A percentile compares a stretch with the other conserved stretches of the same genome.
Evolutionary conservation across 2,329 filamentous ascomycete species (phyloP).

Genomic region (Microdochium paspali): DNA sequence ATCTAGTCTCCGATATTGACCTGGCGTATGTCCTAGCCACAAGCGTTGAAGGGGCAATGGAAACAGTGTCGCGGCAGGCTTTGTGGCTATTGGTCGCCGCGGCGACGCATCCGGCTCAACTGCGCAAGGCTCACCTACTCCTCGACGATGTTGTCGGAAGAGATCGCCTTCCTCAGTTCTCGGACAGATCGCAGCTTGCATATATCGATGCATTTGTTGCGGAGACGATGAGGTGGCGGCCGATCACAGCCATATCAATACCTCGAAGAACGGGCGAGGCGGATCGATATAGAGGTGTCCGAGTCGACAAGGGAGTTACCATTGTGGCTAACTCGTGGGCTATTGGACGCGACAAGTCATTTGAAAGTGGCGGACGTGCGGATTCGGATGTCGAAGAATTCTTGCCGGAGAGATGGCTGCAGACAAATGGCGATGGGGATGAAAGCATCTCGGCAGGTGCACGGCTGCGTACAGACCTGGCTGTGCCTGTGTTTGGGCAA

Average conservation of each 20-base stretch:
- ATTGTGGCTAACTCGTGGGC: constrained; percentile 24
- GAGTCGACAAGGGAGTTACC: constrained; percentile 22
- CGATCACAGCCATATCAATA: constrained; percentile 14
- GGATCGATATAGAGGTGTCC: constrained; percentile 16
- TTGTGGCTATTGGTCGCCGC: constrained; percentile 11
- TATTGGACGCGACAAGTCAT: constrained; percentile 10
- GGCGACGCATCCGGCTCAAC: constrained; percentile 7
- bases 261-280: constrained; percentile 19
- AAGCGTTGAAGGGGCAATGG: constrained; percentile 12
- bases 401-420: constrained; percentile 1
- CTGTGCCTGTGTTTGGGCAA: constrained; percentile 20
- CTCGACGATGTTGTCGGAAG: constrained; percentile 22
- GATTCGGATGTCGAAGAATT: not conserved
- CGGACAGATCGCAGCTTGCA: constrained; percentile 19
- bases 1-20: constrained; percentile 4
- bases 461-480: not conserved
- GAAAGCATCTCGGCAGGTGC: not conserved
- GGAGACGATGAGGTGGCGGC: constrained; percentile 26
- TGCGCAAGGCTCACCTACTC: constrained; percentile 22
- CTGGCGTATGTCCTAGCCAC: constrained; percentile 11
- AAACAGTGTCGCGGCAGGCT: constrained; percentile 8
- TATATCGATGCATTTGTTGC: constrained; percentile 25
- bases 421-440: not conserved
- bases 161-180: constrained; percentile 18
- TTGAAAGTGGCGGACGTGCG: constrained; percentile 1